Evolutionary conservation across 352 stramenopile species (phyloP).

Genomic region (Phytophthora melonis): DNA sequence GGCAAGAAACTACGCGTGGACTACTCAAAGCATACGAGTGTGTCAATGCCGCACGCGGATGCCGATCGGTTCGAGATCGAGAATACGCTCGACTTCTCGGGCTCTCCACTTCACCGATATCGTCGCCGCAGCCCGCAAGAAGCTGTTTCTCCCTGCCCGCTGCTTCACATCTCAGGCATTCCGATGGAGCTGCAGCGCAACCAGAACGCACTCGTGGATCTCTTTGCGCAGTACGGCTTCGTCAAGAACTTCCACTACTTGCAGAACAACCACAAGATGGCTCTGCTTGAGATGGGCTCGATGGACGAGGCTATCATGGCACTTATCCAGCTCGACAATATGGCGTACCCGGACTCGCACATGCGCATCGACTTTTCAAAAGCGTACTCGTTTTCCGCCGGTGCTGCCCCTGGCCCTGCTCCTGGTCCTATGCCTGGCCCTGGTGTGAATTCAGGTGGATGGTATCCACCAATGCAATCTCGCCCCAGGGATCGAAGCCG

Average conservation of each 20-base stretch:
- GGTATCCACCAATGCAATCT: slow-evolving; percentile 36
- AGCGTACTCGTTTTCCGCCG: slow-evolving; percentile 50
- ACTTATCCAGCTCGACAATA: slow-evolving; percentile 75
- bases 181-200: slow-evolving; percentile 71
- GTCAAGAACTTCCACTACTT: slow-evolving; percentile 82
- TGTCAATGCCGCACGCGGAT: slow-evolving; percentile 85
- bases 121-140: slow-evolving; percentile 70
- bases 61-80: slow-evolving; percentile 85
- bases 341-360: slow-evolving; percentile 73
- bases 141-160: slow-evolving; percentile 64
- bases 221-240: slow-evolving; percentile 78
- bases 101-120: slow-evolving; percentile 81
- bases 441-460: slow-evolving; percentile 37
- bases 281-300: slow-evolving; percentile 77
- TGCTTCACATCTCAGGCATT: slow-evolving; percentile 83
- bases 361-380: slow-evolving; percentile 88
- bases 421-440: slow-evolving; percentile 33
- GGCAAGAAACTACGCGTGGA: slow-evolving; percentile 85
- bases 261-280: slow-evolving; percentile 83
- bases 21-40: slow-evolving; percentile 83
- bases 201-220: slow-evolving; percentile 63
- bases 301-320: slow-evolving; percentile 83
- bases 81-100: slow-evolving; percentile 84
- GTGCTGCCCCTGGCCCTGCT: slow-evolving; percentile 7
- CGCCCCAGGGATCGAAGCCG: slow-evolving; percentile 56